phyloP scores from a whole-genome alignment of 495 filamentous ascomycete species.

The Neurospora sublineolata region DNA sequence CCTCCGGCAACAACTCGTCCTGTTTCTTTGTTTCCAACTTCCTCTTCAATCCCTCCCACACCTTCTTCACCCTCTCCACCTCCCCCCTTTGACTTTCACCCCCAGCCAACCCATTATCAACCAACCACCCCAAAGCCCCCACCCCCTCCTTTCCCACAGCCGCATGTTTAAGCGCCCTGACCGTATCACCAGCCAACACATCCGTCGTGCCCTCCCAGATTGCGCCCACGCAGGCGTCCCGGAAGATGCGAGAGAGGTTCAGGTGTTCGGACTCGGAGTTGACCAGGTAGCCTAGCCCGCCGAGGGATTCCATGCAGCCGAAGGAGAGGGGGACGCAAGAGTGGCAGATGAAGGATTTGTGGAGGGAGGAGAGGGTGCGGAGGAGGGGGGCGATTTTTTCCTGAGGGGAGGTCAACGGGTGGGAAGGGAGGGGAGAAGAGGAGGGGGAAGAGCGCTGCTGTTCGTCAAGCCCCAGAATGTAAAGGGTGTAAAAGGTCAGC shows the following conservation, averaged over 20 bases:
- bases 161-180: constrained; percentile 43
- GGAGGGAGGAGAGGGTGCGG: constrained; percentile 51
- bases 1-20: constrained; percentile 21
- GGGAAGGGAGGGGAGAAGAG: not conserved
- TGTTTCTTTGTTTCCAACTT: constrained; percentile 9
- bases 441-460: not conserved
- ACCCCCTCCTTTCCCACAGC: constrained; percentile 28
- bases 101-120: constrained; percentile 3
- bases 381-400: constrained; percentile 33
- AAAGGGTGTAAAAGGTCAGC: constrained; percentile 48
- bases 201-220: constrained; percentile 76
- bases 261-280: constrained; percentile 45
- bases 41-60: constrained; percentile 16
- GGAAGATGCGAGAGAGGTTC: constrained; percentile 53
- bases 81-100: not conserved
- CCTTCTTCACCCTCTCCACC: not conserved
- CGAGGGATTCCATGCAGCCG: constrained; percentile 58
- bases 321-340: constrained; percentile 39
- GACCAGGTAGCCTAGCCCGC: constrained; percentile 67
- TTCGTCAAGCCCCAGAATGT: constrained; percentile 30
- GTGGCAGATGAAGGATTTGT: constrained; percentile 53
- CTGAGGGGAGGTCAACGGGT: constrained; percentile 4
- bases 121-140: constrained; percentile 27
- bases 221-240: constrained; percentile 52
- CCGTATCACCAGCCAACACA: constrained; percentile 50